A percentile compares a stretch with the other conserved stretches of the same genome.
Conservation (phyloP, 2,329 filamentous ascomycete species). For the Alternaria angustiovoidea region DNA sequence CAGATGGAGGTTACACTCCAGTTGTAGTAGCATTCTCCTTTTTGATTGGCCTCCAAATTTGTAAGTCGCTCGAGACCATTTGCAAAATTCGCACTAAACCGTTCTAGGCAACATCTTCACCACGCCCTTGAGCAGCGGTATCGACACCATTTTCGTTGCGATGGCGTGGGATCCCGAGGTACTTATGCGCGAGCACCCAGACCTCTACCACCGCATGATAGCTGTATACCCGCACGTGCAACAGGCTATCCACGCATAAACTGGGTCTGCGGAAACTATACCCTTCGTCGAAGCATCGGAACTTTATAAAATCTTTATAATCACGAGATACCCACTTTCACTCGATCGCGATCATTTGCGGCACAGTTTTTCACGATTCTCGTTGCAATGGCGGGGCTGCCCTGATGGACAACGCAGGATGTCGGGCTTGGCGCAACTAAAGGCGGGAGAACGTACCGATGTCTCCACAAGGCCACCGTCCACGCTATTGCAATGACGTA, state of each 20-base stretch:
- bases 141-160: constrained; percentile 91
- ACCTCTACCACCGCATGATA: constrained; percentile 81
- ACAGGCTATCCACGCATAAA: constrained; percentile 71
- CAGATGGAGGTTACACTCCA: constrained; percentile 70
- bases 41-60: constrained; percentile 88
- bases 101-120: constrained; percentile 76
- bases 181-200: constrained; percentile 79
- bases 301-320: constrained; percentile 7
- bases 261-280: neutral
- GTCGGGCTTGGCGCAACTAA: constrained; percentile 36
- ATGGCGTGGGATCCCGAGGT: constrained; percentile 73
- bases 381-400: constrained; percentile 20
- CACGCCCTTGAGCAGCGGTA: constrained; percentile 84
- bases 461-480: constrained; percentile 12
- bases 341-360: constrained; percentile 19
- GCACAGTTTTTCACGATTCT: constrained; percentile 18
- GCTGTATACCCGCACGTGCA: constrained; percentile 85
- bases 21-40: constrained; percentile 87
- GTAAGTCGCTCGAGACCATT: constrained; percentile 59
- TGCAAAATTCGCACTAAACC: neutral
- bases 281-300: neutral
- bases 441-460: constrained; percentile 27
- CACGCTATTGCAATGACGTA: constrained; percentile 40
- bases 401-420: constrained; percentile 21
- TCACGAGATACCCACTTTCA: constrained; percentile 10